Evolutionary conservation across 345 rosid genomes (phyloP).

Genomic region (Eucalyptus regnans): DNA sequence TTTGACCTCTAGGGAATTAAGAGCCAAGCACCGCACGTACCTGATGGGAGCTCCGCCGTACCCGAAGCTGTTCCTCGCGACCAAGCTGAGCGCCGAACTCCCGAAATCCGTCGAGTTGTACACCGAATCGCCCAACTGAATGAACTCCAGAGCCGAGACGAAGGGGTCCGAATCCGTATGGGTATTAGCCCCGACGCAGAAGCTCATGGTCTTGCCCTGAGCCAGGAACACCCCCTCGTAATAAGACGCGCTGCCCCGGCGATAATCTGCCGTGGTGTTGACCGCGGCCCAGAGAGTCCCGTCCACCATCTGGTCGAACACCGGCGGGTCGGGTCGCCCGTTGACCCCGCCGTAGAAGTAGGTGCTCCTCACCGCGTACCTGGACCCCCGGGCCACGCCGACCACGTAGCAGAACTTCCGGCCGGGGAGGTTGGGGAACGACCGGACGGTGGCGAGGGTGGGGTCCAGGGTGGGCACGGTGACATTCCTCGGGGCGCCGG

Average conservation of each 20-base stretch:
- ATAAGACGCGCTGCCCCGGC: slow-evolving; percentile 32
- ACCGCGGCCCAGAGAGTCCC: slow-evolving; percentile 75
- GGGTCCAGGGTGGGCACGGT: slow-evolving; percentile 5
- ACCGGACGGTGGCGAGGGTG: slow-evolving; percentile 57
- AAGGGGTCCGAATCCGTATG: slow-evolving; percentile 78
- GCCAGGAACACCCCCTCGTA: slow-evolving; percentile 79
- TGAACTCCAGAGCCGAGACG: slow-evolving; percentile 76
- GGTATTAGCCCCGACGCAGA: slow-evolving; percentile 56
- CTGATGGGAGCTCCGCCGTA: slow-evolving; percentile 36
- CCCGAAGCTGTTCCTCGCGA: slow-evolving; percentile 77
- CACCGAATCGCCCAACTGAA: slow-evolving; percentile 37
- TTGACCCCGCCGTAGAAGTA: slow-evolving; percentile 83
- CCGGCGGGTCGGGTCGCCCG: slow-evolving; percentile 52
- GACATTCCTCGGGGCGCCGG: slow-evolving; percentile 40
- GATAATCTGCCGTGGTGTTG: slow-evolving; percentile 63
- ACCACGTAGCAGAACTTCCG: slow-evolving; percentile 63
- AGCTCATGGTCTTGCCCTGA: slow-evolving; percentile 61
- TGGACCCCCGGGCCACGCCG: slow-evolving; percentile 37
- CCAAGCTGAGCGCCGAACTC: slow-evolving; percentile 33
- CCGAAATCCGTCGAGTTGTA: slow-evolving; percentile 66
- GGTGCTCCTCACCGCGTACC: slow-evolving; percentile 59
- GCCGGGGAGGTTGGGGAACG: slow-evolving; percentile 46
- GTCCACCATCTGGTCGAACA: slow-evolving; percentile 87
- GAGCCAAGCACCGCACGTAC: slow-evolving; percentile 5
- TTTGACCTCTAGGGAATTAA: neutral